Evolutionary conservation across 2,329 filamentous ascomycete genomes (phyloP), one percentile per base, ranked within the genome.

Genomic region (Colletotrichum tabaci): DNA sequence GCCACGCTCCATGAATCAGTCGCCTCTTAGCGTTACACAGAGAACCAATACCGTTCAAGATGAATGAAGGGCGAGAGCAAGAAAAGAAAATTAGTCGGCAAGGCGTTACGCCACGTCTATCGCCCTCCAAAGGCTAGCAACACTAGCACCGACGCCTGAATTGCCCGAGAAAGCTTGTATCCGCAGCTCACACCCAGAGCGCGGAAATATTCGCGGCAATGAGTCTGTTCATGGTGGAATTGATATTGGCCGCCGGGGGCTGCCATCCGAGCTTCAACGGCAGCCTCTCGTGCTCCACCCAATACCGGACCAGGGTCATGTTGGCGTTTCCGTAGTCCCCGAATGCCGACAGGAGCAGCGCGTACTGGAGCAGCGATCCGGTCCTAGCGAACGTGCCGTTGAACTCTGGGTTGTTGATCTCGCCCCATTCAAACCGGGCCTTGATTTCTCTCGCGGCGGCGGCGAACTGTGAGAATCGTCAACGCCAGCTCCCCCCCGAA

Each of bases 391-490:
- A 66, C 1, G 53, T 66, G 8, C 16, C 55, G 50, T 73, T 72
- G 53, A 77, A 77, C 18, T 75, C 61, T 3, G 77, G 77, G 61
- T 79, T 79, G 30, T 70, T 55, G 18, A 66, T 63, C 40, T 70
- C 71, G 9, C 75, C 77, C 10, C 67, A 70, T 16, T 72, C 76
- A 30, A 78, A 67, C 18, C 78, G 74, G 15, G 66, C 72, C 47
- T 75, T 75, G n/a, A 77, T 71, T 9, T 77, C 78, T 7, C 55
- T 40, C 35, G 77, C 79, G 13, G 79, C 77, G 2, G 67, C 62
- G 15, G 65, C 68, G 44, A 77, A 76, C 26, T 74, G 3, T 9
- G n/a, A 18, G 12, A 4, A 4, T 44, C 40, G 66, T 35, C 2
- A 35, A 9, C 10, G 16, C 21, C 21, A 46, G 26, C 26, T 26